Evolutionary conservation across 371 early-diverging fungal species (phyloP), one percentile per base, ranked within the genome.

Genomic region (Syncephalis plumigaleata): DNA sequence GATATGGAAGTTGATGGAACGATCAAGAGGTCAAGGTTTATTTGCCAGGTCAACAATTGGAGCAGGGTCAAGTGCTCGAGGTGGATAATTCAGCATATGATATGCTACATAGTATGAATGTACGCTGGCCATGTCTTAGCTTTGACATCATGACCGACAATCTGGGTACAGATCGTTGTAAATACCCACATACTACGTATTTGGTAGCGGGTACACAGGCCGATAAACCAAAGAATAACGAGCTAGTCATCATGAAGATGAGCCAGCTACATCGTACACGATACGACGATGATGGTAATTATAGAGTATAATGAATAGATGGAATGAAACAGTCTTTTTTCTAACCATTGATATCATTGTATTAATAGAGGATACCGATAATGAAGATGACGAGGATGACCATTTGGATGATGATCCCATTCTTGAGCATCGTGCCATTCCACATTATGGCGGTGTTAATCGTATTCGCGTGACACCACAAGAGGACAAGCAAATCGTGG

Each of bases 181-280:
- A 75, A 70, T 96, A 81, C 65, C 97, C 97, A 46, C 79, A 81
- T 55, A 89, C 93, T 38, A 66, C 81, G 31, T 91, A 89, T 57
- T 67, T 91, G 13, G 92, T 87, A n/a, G 84, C 95, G 18, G 97
- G 97, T 48, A 88, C 93, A 8, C 94, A 94, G 54, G 87, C 92
- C 9, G 85, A 85, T 38, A 63, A 66, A 20, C 65, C 78, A 23
- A 71, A 77, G 48, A 83, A 84, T 55, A 94, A 94, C 64, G 85
- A 91, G 58, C 65, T 96, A 21, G 68, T 87, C 44, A 67, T 93
- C 20, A 87, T 94, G 84, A 94, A 93, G 63, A 72, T 91, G 79
- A 81, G 87, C 23, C 79, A 87, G 48, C 64, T 96, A 36, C 82
- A 87, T 55, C 78, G 81, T 56, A 94, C 94, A 23, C 83, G 87